These are phyloP conservation scores for Pichia deserticola DNA, from an alignment of 805 yeast genomes.

Conservation along the genomic window DNA sequence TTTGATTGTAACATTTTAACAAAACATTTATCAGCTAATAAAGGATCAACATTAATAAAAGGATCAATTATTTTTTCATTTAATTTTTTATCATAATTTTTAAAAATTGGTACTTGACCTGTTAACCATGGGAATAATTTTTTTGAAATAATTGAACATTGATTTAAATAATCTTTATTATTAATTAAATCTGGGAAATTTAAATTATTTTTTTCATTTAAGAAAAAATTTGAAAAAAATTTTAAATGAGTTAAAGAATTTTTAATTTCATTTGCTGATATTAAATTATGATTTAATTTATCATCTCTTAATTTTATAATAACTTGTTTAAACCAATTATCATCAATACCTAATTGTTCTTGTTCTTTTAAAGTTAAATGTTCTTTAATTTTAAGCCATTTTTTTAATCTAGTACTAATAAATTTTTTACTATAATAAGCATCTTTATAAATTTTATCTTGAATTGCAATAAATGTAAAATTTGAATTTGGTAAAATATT, in stretches of 20 bases:
- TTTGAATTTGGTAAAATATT: conserved; percentile 17
- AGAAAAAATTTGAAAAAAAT: conserved; percentile 20
- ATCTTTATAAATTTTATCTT: conserved; percentile 24
- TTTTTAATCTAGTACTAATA: conserved; percentile 18
- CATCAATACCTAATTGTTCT: conserved; percentile 16
- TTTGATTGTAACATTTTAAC: conserved; percentile 23
- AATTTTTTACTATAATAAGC: conserved; percentile 24
- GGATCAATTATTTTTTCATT: conserved; percentile 9
- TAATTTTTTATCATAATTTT: conserved; percentile 25
- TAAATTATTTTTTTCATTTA: conserved; percentile 9
- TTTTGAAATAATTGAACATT: conserved; percentile 15
- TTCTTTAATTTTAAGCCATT: conserved; percentile 24
- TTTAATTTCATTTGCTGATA: conserved; percentile 19
- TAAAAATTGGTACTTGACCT: conserved; percentile 31
- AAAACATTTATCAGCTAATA: conserved; percentile 16
- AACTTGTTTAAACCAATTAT: conserved; percentile 16
- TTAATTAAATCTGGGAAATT: background rate
- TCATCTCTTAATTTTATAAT: conserved; percentile 15
- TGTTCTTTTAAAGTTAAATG: conserved; percentile 20
- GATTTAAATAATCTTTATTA: conserved; percentile 2
- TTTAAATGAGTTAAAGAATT: conserved; percentile 22
- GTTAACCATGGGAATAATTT: conserved; percentile 37
- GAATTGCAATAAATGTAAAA: conserved; percentile 22
- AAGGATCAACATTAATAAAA: conserved; percentile 4
- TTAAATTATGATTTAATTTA: conserved; percentile 20